Base-by-base conservation (phyloP, 225 moss, liverwort and hornwort species). In the Climacium dendroides region DNA sequence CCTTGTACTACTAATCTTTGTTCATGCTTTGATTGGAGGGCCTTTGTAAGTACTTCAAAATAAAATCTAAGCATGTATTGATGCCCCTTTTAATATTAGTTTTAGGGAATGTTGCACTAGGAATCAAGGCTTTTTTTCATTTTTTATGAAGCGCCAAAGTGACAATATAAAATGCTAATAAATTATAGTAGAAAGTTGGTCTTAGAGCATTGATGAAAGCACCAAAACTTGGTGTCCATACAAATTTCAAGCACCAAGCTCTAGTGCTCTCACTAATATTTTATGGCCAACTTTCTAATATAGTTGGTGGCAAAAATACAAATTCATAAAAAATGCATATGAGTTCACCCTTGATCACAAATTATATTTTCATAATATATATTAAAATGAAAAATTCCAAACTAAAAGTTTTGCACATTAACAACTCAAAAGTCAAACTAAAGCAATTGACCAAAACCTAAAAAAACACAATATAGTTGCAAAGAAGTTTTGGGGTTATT, bases 231-330 rank as follows among this genome's bases (percentile, higher is more conserved):
- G 7, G 7, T 19, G 19, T 1, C 48, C 1, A 18, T 32, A 19
- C 0, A 7, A 0, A 19, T 11, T 6, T 19, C 0, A 2, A 0
- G 19, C 7, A 19, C 12, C 4, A 74, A 74, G 7, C 6, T 47
- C 1, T 47, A 0, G 11, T 20, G 1, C 7, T 74, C 6, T 32
- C 4, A 32, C 0, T 50, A 0, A 19, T 19, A 1, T 1, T 32
- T 19, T 0, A 12, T 0, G 0, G 19, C 1, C 8, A 30, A 6
- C 11, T 32, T 74, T 74, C 7, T 30, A 11, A 2, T 48, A 47
- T 15, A 50, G 15, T 20, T n/a, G 12, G 11, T 23, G 4, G 7
- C 0, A 39, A 0, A 39, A 37, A 69, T 67, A 4, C 11, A 37
- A n/a, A n/a, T n/a, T 66, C 11, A 20, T 22, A n/a, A 0, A 69